phyloP scores from a whole-genome alignment of 106 monocot species.

The Dendrobium officinale region DNA sequence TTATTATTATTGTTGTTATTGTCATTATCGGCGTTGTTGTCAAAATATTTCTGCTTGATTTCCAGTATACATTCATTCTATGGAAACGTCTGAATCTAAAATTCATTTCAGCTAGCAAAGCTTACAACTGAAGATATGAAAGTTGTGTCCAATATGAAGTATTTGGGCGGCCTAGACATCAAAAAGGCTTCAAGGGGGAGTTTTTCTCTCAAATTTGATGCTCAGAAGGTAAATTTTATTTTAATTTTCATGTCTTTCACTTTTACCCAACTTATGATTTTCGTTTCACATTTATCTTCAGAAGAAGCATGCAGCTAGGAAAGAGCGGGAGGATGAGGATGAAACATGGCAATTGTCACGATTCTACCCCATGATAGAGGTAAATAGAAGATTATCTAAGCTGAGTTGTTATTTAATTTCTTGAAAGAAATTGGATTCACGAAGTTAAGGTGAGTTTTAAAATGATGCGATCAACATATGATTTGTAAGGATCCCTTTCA shows the following conservation, averaged over 20 bases:
- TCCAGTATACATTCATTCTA: not conserved
- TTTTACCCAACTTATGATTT: constrained; percentile 2
- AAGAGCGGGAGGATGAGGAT: constrained; percentile 41
- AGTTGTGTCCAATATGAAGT: constrained; percentile 47
- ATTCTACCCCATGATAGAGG: constrained; percentile 73
- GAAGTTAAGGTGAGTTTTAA: not conserved
- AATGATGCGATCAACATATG: not conserved
- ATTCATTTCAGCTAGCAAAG: constrained; percentile 55
- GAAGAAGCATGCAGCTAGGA: constrained; percentile 62
- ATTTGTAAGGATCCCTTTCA: not conserved
- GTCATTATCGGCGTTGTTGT: too few species aligned
- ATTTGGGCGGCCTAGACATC: constrained; percentile 44
- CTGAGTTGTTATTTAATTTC: not conserved
- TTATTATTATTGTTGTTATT: not conserved
- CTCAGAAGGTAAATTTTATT: constrained; percentile 30
- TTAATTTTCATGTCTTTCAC: not conserved
- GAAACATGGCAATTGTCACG: constrained; percentile 54
- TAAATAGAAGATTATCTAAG: constrained; percentile 7
- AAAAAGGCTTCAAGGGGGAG: constrained; percentile 44
- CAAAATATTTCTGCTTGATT: not conserved
- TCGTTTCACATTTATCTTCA: constrained; percentile 8
- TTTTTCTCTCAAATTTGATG: constrained; percentile 52
- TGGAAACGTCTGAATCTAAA: not conserved
- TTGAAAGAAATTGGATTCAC: not conserved
- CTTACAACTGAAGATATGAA: constrained; percentile 53